Base-by-base conservation (phyloP, 129 eudicot genomes). In the Kitagawia praeruptora region DNA sequence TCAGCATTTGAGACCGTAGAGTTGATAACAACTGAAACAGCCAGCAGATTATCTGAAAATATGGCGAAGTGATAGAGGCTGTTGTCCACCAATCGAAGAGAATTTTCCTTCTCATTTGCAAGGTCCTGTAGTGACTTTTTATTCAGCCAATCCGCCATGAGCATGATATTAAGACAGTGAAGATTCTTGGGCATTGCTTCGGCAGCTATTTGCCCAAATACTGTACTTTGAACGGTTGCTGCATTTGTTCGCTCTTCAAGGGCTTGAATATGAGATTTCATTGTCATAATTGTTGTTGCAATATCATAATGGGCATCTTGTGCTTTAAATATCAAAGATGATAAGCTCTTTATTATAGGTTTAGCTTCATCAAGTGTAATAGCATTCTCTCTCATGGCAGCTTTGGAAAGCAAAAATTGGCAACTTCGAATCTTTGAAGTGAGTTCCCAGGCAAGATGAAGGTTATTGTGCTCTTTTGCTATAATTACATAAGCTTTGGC, bases 221-320 rank as follows among this genome's bases (percentile, higher is more conserved):
- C 71, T 2, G 81, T 85, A 67, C 90, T 87, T 75, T 89, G 90
- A 64, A 87, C 87, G 1, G 87, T 84, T 15, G 90, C 93, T 63
- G 93, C 81, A 80, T 79, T 82, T 48, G 90, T 84, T 70, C 93
- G 88, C 75, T 87, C 90, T 84, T 89, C 90, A 34, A 89, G 88
- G 45, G 90, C 86, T 80, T 89, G 93, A 76, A 89, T 89, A 64
- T 82, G 86, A 64, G 86, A 82, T 77, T 86, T 86, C 93, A 89
- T 89, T 28, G 93, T 89, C 85, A 89, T 86, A 53, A 89, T 84
- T 75, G 93, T 89, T 84, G 93, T 89, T 10, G 93, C 93, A 13
- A 89, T 84, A 80, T 89, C 93, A 75, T 89, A 89, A 78, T 89
- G 93, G 41, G 90, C 83, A 70, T 89, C 90, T 79, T 86, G 93